Evolutionary conservation across 2,329 filamentous ascomycete species (phyloP).

Genomic region (Blastomyces parvus): DNA sequence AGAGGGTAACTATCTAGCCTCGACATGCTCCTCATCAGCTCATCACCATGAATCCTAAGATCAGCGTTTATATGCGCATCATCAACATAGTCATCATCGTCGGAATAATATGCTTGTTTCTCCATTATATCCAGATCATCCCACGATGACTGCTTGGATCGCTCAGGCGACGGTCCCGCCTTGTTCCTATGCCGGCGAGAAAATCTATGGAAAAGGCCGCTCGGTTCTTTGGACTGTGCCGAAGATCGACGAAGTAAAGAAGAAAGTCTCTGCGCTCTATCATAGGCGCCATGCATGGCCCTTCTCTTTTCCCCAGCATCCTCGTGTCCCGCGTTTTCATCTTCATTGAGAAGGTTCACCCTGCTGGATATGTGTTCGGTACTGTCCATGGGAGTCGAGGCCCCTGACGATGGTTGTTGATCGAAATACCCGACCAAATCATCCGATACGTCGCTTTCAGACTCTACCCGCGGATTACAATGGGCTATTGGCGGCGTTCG

Average conservation of each 20-base stretch:
- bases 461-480: background rate
- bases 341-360: slow-evolving; percentile 5
- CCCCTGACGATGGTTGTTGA: background rate
- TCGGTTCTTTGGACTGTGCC: slow-evolving; percentile 21
- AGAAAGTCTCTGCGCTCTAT: slow-evolving; percentile 27
- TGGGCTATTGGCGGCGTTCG: background rate
- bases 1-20: slow-evolving; percentile 26
- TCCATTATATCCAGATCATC: slow-evolving; percentile 1
- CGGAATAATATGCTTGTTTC: slow-evolving; percentile 11
- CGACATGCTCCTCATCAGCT: slow-evolving; percentile 31
- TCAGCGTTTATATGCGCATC: slow-evolving; percentile 7
- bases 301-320: slow-evolving; percentile 30
- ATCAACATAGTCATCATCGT: slow-evolving; percentile 16
- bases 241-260: slow-evolving; percentile 26
- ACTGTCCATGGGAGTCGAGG: background rate
- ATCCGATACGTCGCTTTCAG: background rate
- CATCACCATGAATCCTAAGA: slow-evolving; percentile 23
- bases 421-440: background rate
- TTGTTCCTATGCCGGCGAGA: background rate
- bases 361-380: slow-evolving; percentile 7
- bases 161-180: background rate
- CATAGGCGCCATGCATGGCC: slow-evolving; percentile 28
- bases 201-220: background rate
- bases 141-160: background rate
- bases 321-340: slow-evolving; percentile 9